These are phyloP conservation scores for Calonectria henricotiae DNA, from an alignment of 2,329 filamentous ascomycete species.

Conservation along the genomic window DNA sequence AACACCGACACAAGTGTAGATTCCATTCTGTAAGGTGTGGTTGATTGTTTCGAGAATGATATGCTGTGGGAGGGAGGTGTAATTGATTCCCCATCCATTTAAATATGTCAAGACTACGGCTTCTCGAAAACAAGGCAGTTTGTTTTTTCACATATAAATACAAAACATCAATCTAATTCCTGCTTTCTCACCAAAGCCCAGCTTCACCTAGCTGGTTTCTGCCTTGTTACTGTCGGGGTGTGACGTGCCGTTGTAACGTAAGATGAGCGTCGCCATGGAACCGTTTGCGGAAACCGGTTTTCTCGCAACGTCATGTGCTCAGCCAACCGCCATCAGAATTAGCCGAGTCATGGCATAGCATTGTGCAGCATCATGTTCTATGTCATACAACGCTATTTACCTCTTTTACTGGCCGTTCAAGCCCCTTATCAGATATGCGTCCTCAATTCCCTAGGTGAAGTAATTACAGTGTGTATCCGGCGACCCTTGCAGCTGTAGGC, in stretches of 20 bases:
- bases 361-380: conserved; percentile 9
- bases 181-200: no score
- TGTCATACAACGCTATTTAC: background rate
- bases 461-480: no score
- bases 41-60: background rate
- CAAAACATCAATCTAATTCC: background rate
- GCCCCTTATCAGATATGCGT: no score
- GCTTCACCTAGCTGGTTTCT: background rate
- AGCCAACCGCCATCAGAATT: background rate
- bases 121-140: background rate
- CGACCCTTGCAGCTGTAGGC: no score
- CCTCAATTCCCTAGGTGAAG: no score
- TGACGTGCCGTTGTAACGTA: conserved; percentile 29
- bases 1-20: conserved; percentile 23
- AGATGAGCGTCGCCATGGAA: conserved; percentile 4
- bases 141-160: background rate
- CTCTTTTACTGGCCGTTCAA: background rate
- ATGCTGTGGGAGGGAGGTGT: background rate
- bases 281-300: conserved; percentile 31
- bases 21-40: conserved; percentile 14
- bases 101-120: background rate
- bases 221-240: background rate
- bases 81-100: background rate
- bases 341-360: background rate
- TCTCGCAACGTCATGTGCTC: conserved; percentile 10